phyloP scores from a whole-genome alignment of 768 basidiomycete genomes.

The Suillus placidus region DNA sequence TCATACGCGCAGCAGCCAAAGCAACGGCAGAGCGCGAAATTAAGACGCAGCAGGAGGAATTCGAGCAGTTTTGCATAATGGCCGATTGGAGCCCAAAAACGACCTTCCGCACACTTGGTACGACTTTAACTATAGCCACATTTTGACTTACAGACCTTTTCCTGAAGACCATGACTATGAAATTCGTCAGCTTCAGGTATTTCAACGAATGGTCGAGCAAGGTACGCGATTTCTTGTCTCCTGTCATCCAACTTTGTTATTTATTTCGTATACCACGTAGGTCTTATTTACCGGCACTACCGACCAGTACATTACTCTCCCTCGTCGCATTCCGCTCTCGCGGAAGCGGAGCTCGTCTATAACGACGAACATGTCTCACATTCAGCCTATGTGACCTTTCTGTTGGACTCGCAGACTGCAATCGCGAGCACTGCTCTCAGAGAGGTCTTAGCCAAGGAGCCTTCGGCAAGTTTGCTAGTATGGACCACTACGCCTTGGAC shows the following conservation, averaged over 20 bases:
- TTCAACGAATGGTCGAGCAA: slow-evolving; percentile 85
- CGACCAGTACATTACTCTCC: slow-evolving; percentile 95
- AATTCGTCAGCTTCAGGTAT: slow-evolving; percentile 82
- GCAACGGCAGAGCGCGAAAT: slow-evolving; percentile 76
- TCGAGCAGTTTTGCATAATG: slow-evolving; percentile 85
- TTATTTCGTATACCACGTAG: slow-evolving; percentile 37
- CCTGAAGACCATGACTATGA: slow-evolving; percentile 80
- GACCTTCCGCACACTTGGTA: slow-evolving; percentile 88
- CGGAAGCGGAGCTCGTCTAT: slow-evolving; percentile 93
- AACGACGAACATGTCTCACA: slow-evolving; percentile 86
- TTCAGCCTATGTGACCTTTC: slow-evolving; percentile 84
- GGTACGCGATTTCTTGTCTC: slow-evolving; percentile 43
- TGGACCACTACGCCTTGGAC: slow-evolving; percentile 99
- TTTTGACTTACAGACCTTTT: slow-evolving; percentile 8
- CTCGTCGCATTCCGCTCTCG: slow-evolving; percentile 90
- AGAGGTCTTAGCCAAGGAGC: slow-evolving; percentile 34
- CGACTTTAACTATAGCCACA: slow-evolving; percentile 11
- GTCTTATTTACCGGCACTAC: slow-evolving; percentile 81
- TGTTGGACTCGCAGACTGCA: slow-evolving; percentile 44
- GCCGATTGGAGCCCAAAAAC: slow-evolving; percentile 77
- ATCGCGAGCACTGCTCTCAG: slow-evolving; percentile 29
- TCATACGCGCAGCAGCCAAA: slow-evolving; percentile 72
- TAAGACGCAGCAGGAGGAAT: slow-evolving; percentile 75
- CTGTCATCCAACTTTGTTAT: too few relatives aligned
- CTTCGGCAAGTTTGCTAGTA: slow-evolving; percentile 61